A percentile compares a stretch with the other conserved stretches of the same genome.
These are phyloP conservation scores for Zygoascus flipseniorum DNA, from an alignment of 805 yeast species.

Conservation along the genomic window DNA sequence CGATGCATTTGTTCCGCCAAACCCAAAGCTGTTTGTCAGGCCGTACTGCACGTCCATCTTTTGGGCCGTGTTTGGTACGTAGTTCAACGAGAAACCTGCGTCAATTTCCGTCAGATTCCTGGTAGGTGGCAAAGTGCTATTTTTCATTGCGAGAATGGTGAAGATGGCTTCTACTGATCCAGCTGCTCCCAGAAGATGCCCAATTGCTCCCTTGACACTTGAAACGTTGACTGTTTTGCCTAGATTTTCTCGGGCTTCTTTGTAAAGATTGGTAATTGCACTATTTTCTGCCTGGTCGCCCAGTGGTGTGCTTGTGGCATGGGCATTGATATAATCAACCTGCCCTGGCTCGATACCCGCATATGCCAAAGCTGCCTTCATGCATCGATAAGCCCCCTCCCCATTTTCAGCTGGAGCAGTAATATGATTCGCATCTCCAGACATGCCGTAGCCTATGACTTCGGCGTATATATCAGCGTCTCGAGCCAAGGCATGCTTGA, in stretches of 20 bases:
- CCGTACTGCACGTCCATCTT: conserved; percentile 44
- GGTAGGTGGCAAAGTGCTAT: conserved; percentile 67
- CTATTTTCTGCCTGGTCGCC: conserved; percentile 85
- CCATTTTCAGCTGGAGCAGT: conserved; percentile 86
- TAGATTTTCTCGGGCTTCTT: conserved; percentile 27
- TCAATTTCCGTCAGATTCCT: conserved; percentile 55
- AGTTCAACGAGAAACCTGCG: conserved; percentile 41
- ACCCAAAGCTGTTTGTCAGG: conserved; percentile 86
- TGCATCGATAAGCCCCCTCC: conserved; percentile 74
- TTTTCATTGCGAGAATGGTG: conserved; percentile 55
- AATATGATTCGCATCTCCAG: conserved; percentile 88
- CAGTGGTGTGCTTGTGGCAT: conserved; percentile 84
- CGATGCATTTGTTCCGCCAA: conserved; percentile 92
- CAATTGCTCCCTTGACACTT: conserved; percentile 86
- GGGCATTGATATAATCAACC: conserved; percentile 84
- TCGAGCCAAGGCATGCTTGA: conserved; percentile 64
- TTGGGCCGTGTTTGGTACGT: conserved; percentile 44
- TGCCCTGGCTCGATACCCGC: conserved; percentile 40
- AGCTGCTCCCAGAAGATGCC: conserved; percentile 92
- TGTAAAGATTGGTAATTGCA: conserved; percentile 54
- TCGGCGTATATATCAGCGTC: conserved; percentile 71
- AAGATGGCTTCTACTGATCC: conserved; percentile 90
- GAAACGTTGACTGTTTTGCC: conserved; percentile 38
- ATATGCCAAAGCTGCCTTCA: conserved; percentile 59
- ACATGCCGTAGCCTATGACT: conserved; percentile 77